A percentile compares a stretch with the other conserved stretches of the same genome.
Conservation (phyloP, 179 eudicot genomes). For the Corrigiola litoralis region DNA sequence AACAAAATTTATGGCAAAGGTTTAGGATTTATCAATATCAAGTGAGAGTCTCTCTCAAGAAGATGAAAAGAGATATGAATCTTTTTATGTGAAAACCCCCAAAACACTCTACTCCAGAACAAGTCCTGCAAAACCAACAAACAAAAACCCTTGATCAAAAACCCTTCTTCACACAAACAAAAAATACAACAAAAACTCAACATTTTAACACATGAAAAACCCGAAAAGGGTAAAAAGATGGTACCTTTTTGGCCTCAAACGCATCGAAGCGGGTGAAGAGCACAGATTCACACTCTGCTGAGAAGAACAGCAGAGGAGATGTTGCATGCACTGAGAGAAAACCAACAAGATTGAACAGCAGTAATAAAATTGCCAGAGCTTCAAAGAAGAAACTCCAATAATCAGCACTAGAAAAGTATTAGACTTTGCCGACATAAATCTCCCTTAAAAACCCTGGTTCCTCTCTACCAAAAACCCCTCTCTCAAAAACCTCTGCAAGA, state of each 20-base stretch:
- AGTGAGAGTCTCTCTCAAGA: constrained; percentile 57
- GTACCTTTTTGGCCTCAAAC: constrained; percentile 82
- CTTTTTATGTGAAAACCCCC: constrained; percentile 73
- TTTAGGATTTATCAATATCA: constrained; percentile 7
- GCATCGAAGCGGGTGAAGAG: constrained; percentile 65
- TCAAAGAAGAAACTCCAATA: constrained; percentile 45
- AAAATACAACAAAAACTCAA: neutral
- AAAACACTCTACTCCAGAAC: constrained; percentile 86
- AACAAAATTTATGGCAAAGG: neutral
- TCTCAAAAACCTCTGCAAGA: constrained; percentile 19
- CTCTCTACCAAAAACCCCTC: neutral
- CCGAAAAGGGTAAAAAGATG: neutral
- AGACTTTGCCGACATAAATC: constrained; percentile 45
- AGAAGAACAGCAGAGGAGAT: constrained; percentile 41
- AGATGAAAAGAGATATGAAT: constrained; percentile 46
- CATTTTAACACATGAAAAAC: neutral
- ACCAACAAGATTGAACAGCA: constrained; percentile 3
- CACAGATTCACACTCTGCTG: constrained; percentile 42
- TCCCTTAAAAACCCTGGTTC: neutral
- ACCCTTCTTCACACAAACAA: too few species aligned
- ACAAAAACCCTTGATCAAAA: constrained; percentile 17
- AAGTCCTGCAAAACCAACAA: constrained; percentile 54
- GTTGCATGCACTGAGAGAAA: constrained; percentile 11
- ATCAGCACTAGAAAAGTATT: constrained; percentile 32
- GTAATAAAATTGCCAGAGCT: constrained; percentile 32